These are phyloP conservation scores for Hymenoscyphus repandus DNA, from an alignment of 2,329 filamentous ascomycete species.

Conservation along the genomic window DNA sequence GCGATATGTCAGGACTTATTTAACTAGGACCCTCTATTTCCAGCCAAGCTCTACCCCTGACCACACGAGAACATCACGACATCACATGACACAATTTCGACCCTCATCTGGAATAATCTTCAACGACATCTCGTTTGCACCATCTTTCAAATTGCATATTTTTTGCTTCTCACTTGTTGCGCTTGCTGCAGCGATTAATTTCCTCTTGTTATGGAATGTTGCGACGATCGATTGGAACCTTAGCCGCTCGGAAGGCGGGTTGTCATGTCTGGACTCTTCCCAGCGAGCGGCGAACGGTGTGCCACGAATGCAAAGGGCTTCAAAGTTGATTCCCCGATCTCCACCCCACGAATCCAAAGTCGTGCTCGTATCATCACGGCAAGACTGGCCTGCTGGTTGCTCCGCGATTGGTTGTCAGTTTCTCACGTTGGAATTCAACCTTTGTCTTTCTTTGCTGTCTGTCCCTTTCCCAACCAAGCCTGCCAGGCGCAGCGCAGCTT, in stretches of 20 bases:
- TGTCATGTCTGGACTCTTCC: constrained; percentile 10
- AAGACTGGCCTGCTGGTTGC: too few relatives aligned
- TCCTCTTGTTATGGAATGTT: constrained; percentile 3
- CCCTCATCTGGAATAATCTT: background rate
- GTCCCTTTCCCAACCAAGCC: constrained; percentile 8
- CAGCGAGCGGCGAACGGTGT: constrained; percentile 15
- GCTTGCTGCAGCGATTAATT: background rate
- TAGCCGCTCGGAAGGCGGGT: constrained; percentile 25
- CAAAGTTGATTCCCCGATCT: constrained; percentile 4
- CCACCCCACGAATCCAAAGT: constrained; percentile 2
- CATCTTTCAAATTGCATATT: background rate
- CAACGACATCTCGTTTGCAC: background rate
- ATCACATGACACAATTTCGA: background rate
- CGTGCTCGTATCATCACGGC: background rate
- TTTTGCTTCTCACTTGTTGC: constrained; percentile 1
- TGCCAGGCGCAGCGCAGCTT: constrained; percentile 12
- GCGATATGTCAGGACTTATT: background rate
- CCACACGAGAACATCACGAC: background rate
- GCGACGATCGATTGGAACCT: constrained; percentile 14
- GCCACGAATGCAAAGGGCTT: constrained; percentile 12
- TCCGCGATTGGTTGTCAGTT: constrained; percentile 4
- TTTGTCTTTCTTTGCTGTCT: background rate
- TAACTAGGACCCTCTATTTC: background rate
- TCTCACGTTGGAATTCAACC: constrained; percentile 6
- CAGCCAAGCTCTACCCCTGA: background rate